Base-by-base conservation (phyloP, 768 basidiomycete genomes). In the Suillus americanus region DNA sequence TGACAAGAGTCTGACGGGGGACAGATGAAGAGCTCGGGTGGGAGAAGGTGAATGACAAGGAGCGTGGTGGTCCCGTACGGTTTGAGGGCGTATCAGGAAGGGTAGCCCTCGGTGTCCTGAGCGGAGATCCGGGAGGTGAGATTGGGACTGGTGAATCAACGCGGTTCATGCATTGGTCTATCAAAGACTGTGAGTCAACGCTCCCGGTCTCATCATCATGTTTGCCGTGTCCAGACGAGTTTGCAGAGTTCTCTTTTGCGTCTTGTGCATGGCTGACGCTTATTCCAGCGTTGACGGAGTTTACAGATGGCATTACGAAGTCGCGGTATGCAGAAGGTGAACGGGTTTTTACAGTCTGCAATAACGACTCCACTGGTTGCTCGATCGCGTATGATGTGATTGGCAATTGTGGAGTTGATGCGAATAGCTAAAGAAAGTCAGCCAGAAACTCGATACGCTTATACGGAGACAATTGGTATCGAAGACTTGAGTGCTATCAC, bases 31-130 rank as follows among this genome's bases (percentile, higher is more conserved):
- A 82, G 23, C 73, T 75, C 2, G 86, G 79, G 38, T 83, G 75
- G 9, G 86, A 81, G 69, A 88, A 88, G 35, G 83, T 83, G 71
- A 85, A 89, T 3, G 89, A 89, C 33, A 91, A 78, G 0, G 90
- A 89, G 46, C 90, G 83, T 5, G 90, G 91, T 38, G 90, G 89
- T 14, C 90, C 91, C 5, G 90, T 91, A 60, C 90, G 81, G 59
- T 79, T 78, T 7, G 89, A 85, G 30, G 91, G 90, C 0, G 88
- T 87, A 57, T 74, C 67, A 40, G 67, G 74, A 2, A 68, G 53
- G 25, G 68, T 45, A 18, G 62, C 13, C 5, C 61, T 23, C 43
- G 67, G 62, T 33, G 62, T 60, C 23, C 37, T 45, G 12, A 35
- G 40, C 1, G 66, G 61, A 16, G 64, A 62, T 12, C 61, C 67